phyloP scores from a whole-genome alignment of 140 eudicot genomes.

The Erigeron philadelphicus region DNA sequence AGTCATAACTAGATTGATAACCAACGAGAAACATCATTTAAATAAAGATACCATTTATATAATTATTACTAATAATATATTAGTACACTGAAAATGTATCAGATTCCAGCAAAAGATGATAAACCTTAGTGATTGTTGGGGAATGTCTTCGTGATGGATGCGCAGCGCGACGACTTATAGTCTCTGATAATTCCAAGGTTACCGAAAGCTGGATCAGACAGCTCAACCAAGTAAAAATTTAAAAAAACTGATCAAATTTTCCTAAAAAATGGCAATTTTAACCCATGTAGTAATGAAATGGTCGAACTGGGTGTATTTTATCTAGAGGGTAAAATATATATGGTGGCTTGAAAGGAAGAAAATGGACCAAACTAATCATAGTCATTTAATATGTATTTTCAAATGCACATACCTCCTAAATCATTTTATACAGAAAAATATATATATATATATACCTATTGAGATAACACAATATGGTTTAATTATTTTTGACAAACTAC shows the following conservation, averaged over 20 bases:
- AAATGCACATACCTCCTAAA: background rate
- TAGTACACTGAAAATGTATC: constrained; percentile 1
- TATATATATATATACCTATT: no score
- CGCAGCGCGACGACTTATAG: constrained; percentile 67
- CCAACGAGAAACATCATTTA: background rate
- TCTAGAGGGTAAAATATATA: background rate
- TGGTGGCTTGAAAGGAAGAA: background rate
- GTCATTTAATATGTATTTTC: constrained; percentile 1
- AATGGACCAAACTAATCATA: background rate
- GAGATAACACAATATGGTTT: background rate
- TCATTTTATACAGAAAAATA: background rate
- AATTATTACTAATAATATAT: no score
- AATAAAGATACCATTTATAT: constrained; percentile 8
- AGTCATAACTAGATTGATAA: background rate
- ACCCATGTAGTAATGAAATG: constrained; percentile 4
- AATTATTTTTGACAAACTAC: background rate
- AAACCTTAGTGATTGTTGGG: constrained; percentile 89
- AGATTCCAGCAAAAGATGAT: constrained; percentile 28
- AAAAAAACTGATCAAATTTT: background rate
- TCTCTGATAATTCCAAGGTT: constrained; percentile 88
- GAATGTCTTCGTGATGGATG: constrained; percentile 92
- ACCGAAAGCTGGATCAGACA: constrained; percentile 63
- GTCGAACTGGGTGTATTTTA: background rate
- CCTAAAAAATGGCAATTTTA: background rate
- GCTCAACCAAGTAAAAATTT: constrained; percentile 11